phyloP scores from a whole-genome alignment of 2,329 filamentous ascomycete genomes.

The Acrodontium crateriforme region DNA sequence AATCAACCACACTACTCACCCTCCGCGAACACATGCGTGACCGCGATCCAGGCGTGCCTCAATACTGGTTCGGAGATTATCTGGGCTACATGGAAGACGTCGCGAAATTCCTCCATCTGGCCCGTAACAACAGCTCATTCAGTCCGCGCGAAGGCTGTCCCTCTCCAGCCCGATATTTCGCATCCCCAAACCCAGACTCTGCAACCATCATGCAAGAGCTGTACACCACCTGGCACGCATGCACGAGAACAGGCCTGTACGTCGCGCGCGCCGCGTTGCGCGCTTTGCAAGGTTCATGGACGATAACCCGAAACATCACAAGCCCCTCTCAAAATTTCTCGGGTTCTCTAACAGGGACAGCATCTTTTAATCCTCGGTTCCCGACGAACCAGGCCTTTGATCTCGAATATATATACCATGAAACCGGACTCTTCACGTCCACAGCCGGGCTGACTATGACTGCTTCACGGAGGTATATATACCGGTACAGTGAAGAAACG shows the following conservation, averaged over 20 bases:
- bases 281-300: conserved; percentile 21
- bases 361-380: conserved; percentile 17
- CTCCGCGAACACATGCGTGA: conserved; percentile 33
- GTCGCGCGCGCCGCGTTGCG: conserved; percentile 18
- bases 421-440: conserved; percentile 13
- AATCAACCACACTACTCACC: conserved; percentile 33
- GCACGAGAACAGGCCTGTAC: conserved; percentile 11
- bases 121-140: conserved; percentile 26
- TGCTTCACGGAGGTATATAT: conserved; percentile 54
- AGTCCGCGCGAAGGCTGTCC: conserved; percentile 36
- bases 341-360: conserved; percentile 15
- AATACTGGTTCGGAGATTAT: conserved; percentile 79
- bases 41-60: conserved; percentile 39
- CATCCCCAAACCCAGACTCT: conserved; percentile 25
- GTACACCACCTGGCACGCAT: conserved; percentile 17
- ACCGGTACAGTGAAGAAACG: conserved; percentile 48
- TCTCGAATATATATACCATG: conserved; percentile 21
- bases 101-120: conserved; percentile 42
- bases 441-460: conserved; percentile 31
- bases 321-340: conserved; percentile 14
- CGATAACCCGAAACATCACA: conserved; percentile 14
- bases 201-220: conserved; percentile 34
- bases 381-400: conserved; percentile 14
- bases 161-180: conserved; percentile 22
- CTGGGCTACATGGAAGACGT: conserved; percentile 62